These are phyloP conservation scores for Boletus coccyginus DNA, from an alignment of 768 basidiomycete species.

Conservation along the genomic window DNA sequence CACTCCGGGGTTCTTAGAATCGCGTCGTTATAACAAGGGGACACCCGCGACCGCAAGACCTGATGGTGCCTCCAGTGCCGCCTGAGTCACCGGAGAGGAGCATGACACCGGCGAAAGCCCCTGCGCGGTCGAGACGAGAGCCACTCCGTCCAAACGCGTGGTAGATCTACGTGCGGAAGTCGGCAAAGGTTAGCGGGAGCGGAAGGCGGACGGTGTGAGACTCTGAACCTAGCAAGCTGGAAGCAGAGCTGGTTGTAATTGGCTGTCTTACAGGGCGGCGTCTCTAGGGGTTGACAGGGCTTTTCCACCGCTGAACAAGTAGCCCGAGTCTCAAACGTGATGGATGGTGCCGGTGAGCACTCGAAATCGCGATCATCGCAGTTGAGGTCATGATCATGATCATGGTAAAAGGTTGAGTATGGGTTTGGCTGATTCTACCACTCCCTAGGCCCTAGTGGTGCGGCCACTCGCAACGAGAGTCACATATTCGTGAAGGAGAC, in stretches of 20 bases:
- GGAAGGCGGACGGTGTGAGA: conserved; percentile 26
- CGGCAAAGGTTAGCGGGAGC: conserved; percentile 26
- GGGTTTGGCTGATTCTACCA: background rate
- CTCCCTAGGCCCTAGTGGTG: too few species aligned
- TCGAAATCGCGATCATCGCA: background rate
- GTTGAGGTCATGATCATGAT: too few species aligned
- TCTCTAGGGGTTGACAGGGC: too few species aligned
- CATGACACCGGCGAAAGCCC: conserved; percentile 21
- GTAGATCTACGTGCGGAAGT: conserved; percentile 29
- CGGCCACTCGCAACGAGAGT: too few species aligned
- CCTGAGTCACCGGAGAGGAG: conserved; percentile 11
- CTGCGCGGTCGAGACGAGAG: conserved; percentile 21
- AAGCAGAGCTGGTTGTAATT: conserved; percentile 30
- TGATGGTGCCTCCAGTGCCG: conserved; percentile 19
- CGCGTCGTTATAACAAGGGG: too few species aligned
- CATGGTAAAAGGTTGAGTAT: too few species aligned
- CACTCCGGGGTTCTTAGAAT: too few species aligned
- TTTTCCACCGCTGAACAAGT: background rate
- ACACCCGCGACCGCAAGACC: conserved; percentile 20
- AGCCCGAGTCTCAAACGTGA: conserved; percentile 3
- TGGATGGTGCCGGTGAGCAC: background rate
- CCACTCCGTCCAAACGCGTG: conserved; percentile 33
- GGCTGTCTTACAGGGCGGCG: conserved; percentile 6
- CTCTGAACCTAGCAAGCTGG: conserved; percentile 27
- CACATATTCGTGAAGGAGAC: too few species aligned